phyloP scores from a whole-genome alignment of 2,329 filamentous ascomycete genomes.

The Ramularia collo-cygni region DNA sequence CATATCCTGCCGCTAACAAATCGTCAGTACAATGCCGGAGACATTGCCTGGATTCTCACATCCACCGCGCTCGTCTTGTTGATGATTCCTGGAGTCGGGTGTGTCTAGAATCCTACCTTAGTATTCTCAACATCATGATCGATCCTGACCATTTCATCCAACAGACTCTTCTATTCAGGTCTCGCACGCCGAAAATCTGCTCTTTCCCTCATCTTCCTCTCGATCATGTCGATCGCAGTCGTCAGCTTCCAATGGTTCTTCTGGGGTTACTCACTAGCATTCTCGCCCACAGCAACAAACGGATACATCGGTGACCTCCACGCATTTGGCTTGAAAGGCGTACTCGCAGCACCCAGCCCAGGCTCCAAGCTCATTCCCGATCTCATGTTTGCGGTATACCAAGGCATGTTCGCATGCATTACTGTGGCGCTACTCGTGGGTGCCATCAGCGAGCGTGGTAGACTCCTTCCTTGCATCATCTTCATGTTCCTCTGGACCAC shows the following conservation, averaged over 20 bases:
- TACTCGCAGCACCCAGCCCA: slow-evolving; percentile 68
- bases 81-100: slow-evolving; percentile 87
- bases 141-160: slow-evolving; percentile 1
- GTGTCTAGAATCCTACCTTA: slow-evolving; percentile 21
- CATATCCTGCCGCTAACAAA: no score
- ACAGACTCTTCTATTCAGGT: slow-evolving; percentile 84
- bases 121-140: not conserved
- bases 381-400: slow-evolving; percentile 76
- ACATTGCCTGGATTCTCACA: slow-evolving; percentile 75
- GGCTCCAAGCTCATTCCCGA: slow-evolving; percentile 69
- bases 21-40: slow-evolving; percentile 64
- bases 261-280: slow-evolving; percentile 81
- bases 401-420: slow-evolving; percentile 82
- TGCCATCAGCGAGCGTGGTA: slow-evolving; percentile 77
- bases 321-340: slow-evolving; percentile 73
- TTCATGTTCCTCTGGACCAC: slow-evolving; percentile 95
- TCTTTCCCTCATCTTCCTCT: slow-evolving; percentile 76
- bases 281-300: slow-evolving; percentile 64
- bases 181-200: slow-evolving; percentile 85
- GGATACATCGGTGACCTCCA: slow-evolving; percentile 69
- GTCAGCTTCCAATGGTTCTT: slow-evolving; percentile 93
- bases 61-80: slow-evolving; percentile 74
- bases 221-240: slow-evolving; percentile 71
- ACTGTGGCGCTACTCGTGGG: slow-evolving; percentile 81
- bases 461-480: slow-evolving; percentile 79